Evolutionary conservation across 1,284 basidiomycete species (phyloP), one percentile per base, ranked within the genome.

Genomic region (Ganoderma sinense): DNA sequence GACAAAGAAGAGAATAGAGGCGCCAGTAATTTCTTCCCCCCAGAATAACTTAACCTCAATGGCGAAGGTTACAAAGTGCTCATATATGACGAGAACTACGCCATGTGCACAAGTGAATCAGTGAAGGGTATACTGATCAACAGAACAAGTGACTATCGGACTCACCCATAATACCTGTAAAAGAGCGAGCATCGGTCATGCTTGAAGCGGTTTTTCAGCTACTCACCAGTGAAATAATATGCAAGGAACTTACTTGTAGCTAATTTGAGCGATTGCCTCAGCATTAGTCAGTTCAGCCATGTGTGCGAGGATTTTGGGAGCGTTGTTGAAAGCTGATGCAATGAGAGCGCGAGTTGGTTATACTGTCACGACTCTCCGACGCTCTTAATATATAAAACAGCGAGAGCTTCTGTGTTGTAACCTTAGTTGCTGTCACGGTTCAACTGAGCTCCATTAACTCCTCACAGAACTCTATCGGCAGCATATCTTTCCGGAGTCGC

Each of bases 41-140:
- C 65, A 66, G 23, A 66, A 61, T 4, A 66, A 26, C 33, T 43
- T n/a, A 0, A 66, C 16, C n/a, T 66, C 65, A 4, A 20, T 10
- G 14, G 31, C 59, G 4, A 66, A 4, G 3, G 65, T 66, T 23
- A 66, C 29, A n/a, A 66, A 16, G 26, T 66, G 55, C n/a, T 66
- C 65, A 18, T 62, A 66, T 7, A 31, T 13, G 14, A 65, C 40
- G 1, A 65, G 41, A 26, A 26, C 64, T 65, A 6, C n/a, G 7
- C 5, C n/a, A 10, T 4, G 7, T n/a, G n/a, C n/a, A 7, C 7
- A 7, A 7, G 8, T n/a, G 8, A 45, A n/a, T 45, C 43, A 45
- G 43, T 4, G 20, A 45, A 2, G 43, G 43, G 20, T 7, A 6
- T n/a, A 45, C 4, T 1, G 6, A 10, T 20, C 5, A 6, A n/a